Conservation (phyloP, 371 early-diverging fungal genomes). For the Mycotypha africana region DNA sequence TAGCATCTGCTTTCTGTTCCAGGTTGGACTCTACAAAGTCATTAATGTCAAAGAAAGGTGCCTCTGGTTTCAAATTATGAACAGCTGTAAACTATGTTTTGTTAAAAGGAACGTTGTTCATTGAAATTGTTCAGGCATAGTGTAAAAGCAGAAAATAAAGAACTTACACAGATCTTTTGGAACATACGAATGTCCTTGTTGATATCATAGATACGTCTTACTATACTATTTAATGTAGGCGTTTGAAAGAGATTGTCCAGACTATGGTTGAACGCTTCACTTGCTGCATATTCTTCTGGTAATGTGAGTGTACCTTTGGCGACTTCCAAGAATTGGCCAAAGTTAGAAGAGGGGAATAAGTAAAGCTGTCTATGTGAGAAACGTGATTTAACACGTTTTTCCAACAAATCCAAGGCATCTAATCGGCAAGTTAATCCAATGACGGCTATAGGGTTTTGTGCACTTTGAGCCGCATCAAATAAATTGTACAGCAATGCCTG, state of each 20-base stretch:
- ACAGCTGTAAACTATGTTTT: conserved; percentile 52
- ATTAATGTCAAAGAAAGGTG: conserved; percentile 39
- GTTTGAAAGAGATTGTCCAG: conserved; percentile 43
- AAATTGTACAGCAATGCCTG: conserved; percentile 89
- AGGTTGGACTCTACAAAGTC: conserved; percentile 44
- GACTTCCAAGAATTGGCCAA: conserved; percentile 55
- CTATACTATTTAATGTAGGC: conserved; percentile 35
- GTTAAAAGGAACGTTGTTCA: no score
- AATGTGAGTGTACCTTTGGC: conserved; percentile 43
- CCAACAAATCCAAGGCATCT: conserved; percentile 78
- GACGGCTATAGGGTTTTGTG: conserved; percentile 80
- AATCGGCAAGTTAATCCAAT: conserved; percentile 81
- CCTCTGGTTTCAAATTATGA: conserved; percentile 25
- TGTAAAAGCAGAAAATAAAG: not conserved
- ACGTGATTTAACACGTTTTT: conserved; percentile 93
- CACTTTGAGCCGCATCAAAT: conserved; percentile 85
- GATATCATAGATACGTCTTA: conserved; percentile 55
- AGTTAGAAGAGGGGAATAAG: conserved; percentile 51
- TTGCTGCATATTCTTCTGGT: conserved; percentile 10
- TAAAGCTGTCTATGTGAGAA: conserved; percentile 87
- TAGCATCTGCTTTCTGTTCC: conserved; percentile 50
- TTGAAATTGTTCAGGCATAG: no score
- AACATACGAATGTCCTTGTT: conserved; percentile 57
- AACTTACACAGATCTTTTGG: conserved; percentile 57
- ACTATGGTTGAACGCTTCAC: conserved; percentile 24